Conservation (phyloP, 192 early-diverging fungal genomes). For the Coemansia sp. region DNA sequence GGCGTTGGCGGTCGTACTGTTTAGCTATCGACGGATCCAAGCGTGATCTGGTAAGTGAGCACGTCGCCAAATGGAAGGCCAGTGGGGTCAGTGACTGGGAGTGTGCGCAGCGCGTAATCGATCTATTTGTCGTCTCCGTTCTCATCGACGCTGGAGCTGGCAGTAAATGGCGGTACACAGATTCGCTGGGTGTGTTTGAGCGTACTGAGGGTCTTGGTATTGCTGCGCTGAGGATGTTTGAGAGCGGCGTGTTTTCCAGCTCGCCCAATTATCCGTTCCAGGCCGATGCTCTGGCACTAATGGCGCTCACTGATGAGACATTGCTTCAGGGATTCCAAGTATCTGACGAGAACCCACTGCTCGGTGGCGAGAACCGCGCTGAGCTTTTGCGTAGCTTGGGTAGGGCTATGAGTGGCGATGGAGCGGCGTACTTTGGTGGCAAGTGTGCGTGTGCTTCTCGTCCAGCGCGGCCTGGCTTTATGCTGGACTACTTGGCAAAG, state of each 20-base stretch:
- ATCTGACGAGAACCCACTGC: slow-evolving; percentile 71
- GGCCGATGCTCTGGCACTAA: slow-evolving; percentile 63
- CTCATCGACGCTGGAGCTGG: slow-evolving; percentile 94
- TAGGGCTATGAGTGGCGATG: slow-evolving; percentile 51
- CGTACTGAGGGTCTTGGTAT: slow-evolving; percentile 88
- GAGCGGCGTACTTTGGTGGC: slow-evolving; percentile 62
- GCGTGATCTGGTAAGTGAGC: slow-evolving; percentile 56
- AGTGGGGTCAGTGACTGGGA: slow-evolving; percentile 41
- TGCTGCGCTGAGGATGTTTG: slow-evolving; percentile 85
- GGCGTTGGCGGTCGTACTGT: slow-evolving; percentile 83
- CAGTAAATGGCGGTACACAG: slow-evolving; percentile 74
- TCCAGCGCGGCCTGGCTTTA: slow-evolving; percentile 76
- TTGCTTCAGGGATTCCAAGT: slow-evolving; percentile 77
- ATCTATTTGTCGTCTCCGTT: slow-evolving; percentile 88
- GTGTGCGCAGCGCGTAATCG: slow-evolving; percentile 72
- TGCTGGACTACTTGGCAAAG: slow-evolving; percentile 77
- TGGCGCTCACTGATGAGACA: slow-evolving; percentile 24
- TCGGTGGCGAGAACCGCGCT: slow-evolving; percentile 78
- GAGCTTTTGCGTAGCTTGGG: slow-evolving; percentile 71
- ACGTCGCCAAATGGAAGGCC: slow-evolving; percentile 33
- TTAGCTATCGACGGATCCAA: slow-evolving; percentile 55
- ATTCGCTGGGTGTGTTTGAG: slow-evolving; percentile 54
- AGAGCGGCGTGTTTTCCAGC: slow-evolving; percentile 74
- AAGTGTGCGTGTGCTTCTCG: slow-evolving; percentile 29
- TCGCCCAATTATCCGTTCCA: slow-evolving; percentile 60